Evolutionary conservation across 805 yeast genomes (phyloP).

Genomic region (Pichia nakasei): DNA sequence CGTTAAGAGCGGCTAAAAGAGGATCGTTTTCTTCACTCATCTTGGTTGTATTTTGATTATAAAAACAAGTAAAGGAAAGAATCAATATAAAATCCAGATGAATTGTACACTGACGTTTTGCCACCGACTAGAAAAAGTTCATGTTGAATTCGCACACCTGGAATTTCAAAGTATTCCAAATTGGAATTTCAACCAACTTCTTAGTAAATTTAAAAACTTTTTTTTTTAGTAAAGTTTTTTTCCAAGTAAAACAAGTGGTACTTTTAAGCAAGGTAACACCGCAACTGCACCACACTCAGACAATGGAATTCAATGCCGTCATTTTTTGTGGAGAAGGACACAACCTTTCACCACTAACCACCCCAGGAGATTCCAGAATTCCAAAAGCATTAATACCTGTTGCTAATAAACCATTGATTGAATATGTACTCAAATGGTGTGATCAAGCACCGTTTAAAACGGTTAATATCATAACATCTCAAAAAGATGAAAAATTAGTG

Average conservation of each 20-base stretch:
- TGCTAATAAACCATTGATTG: constrained; percentile 83
- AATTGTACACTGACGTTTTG: background rate
- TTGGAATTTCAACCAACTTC: too few species aligned
- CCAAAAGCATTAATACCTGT: constrained; percentile 85
- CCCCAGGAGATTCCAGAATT: constrained; percentile 49
- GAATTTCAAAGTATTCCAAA: too few species aligned
- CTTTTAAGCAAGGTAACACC: too few species aligned
- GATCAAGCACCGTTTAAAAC: constrained; percentile 70
- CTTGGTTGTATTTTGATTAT: background rate
- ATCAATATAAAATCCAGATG: background rate
- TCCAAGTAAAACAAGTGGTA: too few species aligned
- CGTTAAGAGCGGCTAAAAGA: constrained; percentile 58
- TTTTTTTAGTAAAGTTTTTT: too few species aligned
- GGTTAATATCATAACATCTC: constrained; percentile 50
- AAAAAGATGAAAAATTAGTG: constrained; percentile 39
- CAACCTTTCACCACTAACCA: constrained; percentile 62
- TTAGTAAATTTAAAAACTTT: background rate
- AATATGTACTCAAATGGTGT: constrained; percentile 89
- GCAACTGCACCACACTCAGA: too few species aligned
- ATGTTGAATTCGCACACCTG: background rate
- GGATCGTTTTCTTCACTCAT: constrained; percentile 57
- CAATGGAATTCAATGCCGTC: constrained; percentile 89
- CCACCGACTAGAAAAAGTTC: background rate
- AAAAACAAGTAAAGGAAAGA: background rate
- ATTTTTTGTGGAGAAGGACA: constrained; percentile 83